Base-by-base conservation (phyloP, 345 rosid species). In the Ceriops tagal region DNA sequence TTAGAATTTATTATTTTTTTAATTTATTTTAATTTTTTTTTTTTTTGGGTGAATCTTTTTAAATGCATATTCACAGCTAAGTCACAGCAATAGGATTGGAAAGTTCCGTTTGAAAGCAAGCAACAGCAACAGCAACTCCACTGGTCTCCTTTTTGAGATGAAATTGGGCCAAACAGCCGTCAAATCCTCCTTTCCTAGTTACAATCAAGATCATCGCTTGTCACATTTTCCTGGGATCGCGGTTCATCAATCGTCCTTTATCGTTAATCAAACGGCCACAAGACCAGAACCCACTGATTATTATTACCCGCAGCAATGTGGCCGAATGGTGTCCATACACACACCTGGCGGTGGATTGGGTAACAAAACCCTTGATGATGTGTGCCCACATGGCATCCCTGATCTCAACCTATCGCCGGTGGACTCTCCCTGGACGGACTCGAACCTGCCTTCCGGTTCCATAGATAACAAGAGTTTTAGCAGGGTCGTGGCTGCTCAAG, bases 401-500 rank as follows among this genome's bases (percentile, higher is more conserved):
- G 82, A 82, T 73, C 82, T 82, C 19, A 82, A 78, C 68, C 53
- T 71, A 2, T 57, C 71, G 3, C n/a, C 32, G 0, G 62, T 34
- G 51, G 77, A 71, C 56, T 57, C 37, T 51, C 15, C 58, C 22
- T 34, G 51, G 69, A 30, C 55, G 68, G 74, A 79, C 1, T 27
- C 62, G 3, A 5, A 16, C 18, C 57, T 30, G 20, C 49, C 27
- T 26, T 21, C 16, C 16, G 58, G 56, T 3, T 32, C 27, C 34
- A 30, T 64, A 5, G 5, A 34, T 7, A 53, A 35, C 4, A 58
- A 28, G 59, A 67, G 58, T 39, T 28, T 35, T 6, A 62, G 6
- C 3, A 80, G 28, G 66, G 75, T 67, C 6, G 51, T 58, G 58
- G 79, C 84, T 32, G 83, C 84, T 18, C 27, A 65, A 16, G 87